Evolutionary conservation across 2,329 filamentous ascomycete genomes (phyloP).

Genomic region (Aspergillus caelatus): DNA sequence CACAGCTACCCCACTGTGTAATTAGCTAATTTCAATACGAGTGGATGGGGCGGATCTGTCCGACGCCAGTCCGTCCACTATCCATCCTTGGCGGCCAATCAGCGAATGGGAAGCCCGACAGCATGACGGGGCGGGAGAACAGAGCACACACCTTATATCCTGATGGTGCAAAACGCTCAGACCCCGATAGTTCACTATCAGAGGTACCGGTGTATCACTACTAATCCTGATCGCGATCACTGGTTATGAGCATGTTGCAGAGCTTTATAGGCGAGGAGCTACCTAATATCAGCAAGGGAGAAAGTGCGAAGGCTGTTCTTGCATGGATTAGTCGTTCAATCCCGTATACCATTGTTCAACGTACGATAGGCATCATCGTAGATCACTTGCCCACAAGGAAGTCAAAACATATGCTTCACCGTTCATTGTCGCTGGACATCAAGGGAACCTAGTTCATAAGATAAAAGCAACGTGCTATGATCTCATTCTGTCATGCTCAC

Average conservation of each 20-base stretch:
- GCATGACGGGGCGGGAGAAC: neutral
- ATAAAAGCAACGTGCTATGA: neutral
- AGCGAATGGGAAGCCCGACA: neutral
- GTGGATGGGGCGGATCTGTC: slow-evolving; percentile 1
- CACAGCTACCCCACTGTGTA: neutral
- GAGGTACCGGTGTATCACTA: neutral
- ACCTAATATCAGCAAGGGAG: neutral
- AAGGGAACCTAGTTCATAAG: neutral
- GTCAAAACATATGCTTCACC: neutral
- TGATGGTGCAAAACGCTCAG: neutral
- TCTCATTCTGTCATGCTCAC: neutral
- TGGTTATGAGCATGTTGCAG: neutral
- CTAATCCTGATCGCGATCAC: neutral
- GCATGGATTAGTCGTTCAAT: neutral
- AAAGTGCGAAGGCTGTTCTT: neutral
- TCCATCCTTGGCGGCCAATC: neutral
- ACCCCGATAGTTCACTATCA: neutral
- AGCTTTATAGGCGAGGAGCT: neutral
- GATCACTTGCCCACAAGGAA: neutral
- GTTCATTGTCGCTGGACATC: neutral
- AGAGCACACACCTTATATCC: neutral
- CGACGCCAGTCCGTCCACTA: neutral
- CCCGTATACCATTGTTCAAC: neutral
- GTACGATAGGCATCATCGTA: neutral
- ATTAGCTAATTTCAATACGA: neutral